Evolutionary conservation across 352 stramenopile species (phyloP), one percentile per base, ranked within the genome.

Genomic region (Phytopythium litorale): DNA sequence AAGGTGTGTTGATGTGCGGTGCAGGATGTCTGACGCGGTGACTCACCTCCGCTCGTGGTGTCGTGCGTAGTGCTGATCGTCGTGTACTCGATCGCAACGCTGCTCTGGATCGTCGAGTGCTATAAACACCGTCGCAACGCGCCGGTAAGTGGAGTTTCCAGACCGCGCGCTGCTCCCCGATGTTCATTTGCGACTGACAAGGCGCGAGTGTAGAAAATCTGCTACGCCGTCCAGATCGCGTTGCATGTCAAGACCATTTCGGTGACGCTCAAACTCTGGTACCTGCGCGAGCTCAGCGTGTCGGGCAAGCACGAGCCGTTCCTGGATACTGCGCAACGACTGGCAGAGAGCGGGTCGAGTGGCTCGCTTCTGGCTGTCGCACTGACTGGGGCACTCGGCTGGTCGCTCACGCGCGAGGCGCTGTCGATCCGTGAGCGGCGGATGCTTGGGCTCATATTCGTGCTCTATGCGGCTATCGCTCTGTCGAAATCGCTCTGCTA

Each of bases 241-340:
- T 63, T 89, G 4, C 78, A 86, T 58, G 49, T 78, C 18, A 87
- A 89, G 54, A 72, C 66, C 4, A 51, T 89, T 16, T 76, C 85
- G n/a, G 65, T 71, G 5, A 70, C 72, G 23, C 62, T 80, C 38
- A 81, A 87, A 72, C 54, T 89, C 13, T 80, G 75, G 56, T 87
- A 72, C 58, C 87, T 80, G 62, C 65, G 63, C 19, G 72, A 78
- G 23, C 65, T 77, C 6, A 91, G 81, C 33, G 16, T 69, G 25
- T 57, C 57, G 5, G 79, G 81, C 16, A 16, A 68, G 7, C 57
- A 71, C 2, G 61, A 73, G 28, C 56, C 55, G 12, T 56, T 71
- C 35, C 68, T 87, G 45, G 66, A 75, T 32, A 67, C 67, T 35
- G 59, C 64, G 0, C 72, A 77, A 28, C 65, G 81, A 21, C 40